Evolutionary conservation across 2,329 filamentous ascomycete species (phyloP), one percentile per base, ranked within the genome.

Genomic region (Diaporthe ilicicola): DNA sequence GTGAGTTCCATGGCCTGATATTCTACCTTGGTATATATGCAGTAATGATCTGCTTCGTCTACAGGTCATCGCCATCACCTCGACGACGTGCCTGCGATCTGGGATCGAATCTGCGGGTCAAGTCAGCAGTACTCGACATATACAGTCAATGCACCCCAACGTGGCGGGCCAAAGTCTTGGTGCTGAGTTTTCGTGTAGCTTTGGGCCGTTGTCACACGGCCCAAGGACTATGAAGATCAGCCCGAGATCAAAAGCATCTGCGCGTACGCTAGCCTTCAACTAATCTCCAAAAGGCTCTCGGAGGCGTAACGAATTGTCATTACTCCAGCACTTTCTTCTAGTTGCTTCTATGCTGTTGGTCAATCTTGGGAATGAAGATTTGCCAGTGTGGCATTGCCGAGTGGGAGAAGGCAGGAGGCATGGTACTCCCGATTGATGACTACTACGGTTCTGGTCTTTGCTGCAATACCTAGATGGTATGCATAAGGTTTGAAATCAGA

Each of bases 121-220:
- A 34, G n/a, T n/a, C n/a, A n/a, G n/a, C n/a, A n/a, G n/a, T n/a
- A n/a, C 10, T 61, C 46, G 56, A 61, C 56, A 39, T 22, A 61
- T 46, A 61, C 27, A 4, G 27, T 10, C 9, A 48, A 13, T 32
- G 29, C 10, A 22, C 12, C 44, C 56, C 27, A 17, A 6, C 22
- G 42, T 34, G 56, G 42, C 59, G 29, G 59, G 42, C 27, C 10
- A 24, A 19, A 37, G 42, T 5, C 8, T 27, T 44, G 13, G 44
- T 13, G 29, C 44, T n/a, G n/a, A n/a, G n/a, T 19, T 2, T 19
- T 12, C 2, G 29, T 64, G 42, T 37, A 37, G 59, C 44, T 42
- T 24, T 10, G 37, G 22, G 37, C 22, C 37, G 37, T n/a, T 12
- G 29, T 24, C 44, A 54, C 56, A 22, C 15, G 9, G 42, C 15